Evolutionary conservation across 345 rosid species (phyloP).

Genomic region (Bruguiera gymnorhiza): DNA sequence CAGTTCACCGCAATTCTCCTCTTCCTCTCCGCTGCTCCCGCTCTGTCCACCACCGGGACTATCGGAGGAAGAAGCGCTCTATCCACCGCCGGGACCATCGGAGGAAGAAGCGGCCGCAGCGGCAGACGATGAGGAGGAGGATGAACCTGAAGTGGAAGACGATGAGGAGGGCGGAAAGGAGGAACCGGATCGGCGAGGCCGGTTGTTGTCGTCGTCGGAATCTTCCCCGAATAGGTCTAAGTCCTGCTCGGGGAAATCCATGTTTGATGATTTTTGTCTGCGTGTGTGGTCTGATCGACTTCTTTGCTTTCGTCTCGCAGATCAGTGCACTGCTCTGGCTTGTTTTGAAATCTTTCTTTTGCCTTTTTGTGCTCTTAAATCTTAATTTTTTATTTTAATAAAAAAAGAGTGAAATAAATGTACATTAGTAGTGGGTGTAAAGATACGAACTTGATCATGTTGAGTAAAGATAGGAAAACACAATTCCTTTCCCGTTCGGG

Average conservation of each 20-base stretch:
- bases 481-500: too few relatives aligned
- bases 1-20: conserved; percentile 49
- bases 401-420: too few relatives aligned
- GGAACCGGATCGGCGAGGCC: conserved; percentile 38
- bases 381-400: too few relatives aligned
- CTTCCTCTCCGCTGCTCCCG: conserved; percentile 36
- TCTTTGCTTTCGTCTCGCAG: too few relatives aligned
- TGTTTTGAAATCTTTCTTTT: too few relatives aligned
- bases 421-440: too few relatives aligned
- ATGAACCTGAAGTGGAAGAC: conserved; percentile 18
- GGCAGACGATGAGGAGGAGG: conserved; percentile 35
- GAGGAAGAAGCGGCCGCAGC: conserved; percentile 35
- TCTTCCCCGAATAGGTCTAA: conserved; percentile 22
- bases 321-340: too few relatives aligned
- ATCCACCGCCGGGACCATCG: conserved; percentile 12
- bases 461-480: too few relatives aligned
- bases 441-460: too few relatives aligned
- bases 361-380: too few relatives aligned
- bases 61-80: conserved; percentile 43
- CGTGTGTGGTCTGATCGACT: neutral
- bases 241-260: conserved; percentile 19
- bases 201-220: conserved; percentile 16
- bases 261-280: neutral
- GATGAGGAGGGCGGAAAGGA: conserved; percentile 40
- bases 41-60: conserved; percentile 13